These are phyloP conservation scores for Gelatoporia subvermispora DNA, from an alignment of 768 basidiomycete genomes.

Conservation along the genomic window DNA sequence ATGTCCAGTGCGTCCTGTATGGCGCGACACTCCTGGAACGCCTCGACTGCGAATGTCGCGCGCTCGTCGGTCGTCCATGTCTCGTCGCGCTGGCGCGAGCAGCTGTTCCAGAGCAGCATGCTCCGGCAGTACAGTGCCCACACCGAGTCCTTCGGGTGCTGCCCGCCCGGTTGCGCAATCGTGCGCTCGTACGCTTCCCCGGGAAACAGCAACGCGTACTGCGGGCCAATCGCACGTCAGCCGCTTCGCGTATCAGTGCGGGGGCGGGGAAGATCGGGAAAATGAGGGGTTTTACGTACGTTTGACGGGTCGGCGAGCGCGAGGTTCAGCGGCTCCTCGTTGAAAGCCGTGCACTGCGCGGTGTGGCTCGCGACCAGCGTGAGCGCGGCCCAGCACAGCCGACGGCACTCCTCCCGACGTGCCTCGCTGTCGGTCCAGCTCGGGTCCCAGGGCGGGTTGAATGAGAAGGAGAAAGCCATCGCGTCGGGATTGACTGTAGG, in stretches of 20 bases:
- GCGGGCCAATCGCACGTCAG: conserved; percentile 4
- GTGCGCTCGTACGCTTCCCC: conserved; percentile 59
- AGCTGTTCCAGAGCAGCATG: conserved; percentile 79
- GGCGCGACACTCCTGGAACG: conserved; percentile 60
- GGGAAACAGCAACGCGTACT: conserved; percentile 70
- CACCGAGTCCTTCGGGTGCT: conserved; percentile 68
- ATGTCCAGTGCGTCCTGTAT: conserved; percentile 64
- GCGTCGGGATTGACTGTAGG: conserved; percentile 33
- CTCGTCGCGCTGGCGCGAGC: conserved; percentile 45
- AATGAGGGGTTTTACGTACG: conserved; percentile 36
- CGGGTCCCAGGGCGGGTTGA: conserved; percentile 57
- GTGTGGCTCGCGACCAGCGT: conserved; percentile 64
- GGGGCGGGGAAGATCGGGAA: conserved; percentile 1
- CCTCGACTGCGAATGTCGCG: conserved; percentile 54
- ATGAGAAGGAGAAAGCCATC: conserved; percentile 40
- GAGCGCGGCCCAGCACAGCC: conserved; percentile 74
- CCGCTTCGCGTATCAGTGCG: not conserved
- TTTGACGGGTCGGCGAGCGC: conserved; percentile 61
- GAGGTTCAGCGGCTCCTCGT: conserved; percentile 51
- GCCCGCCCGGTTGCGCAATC: conserved; percentile 28
- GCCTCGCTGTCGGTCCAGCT: conserved; percentile 51
- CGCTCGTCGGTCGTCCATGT: conserved; percentile 44
- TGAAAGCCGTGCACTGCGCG: conserved; percentile 63
- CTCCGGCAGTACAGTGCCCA: conserved; percentile 82
- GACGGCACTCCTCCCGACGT: conserved; percentile 65